Evolutionary conservation across 176 grass and related monocot genomes (phyloP).

Genomic region (Panicum miliaceum): DNA sequence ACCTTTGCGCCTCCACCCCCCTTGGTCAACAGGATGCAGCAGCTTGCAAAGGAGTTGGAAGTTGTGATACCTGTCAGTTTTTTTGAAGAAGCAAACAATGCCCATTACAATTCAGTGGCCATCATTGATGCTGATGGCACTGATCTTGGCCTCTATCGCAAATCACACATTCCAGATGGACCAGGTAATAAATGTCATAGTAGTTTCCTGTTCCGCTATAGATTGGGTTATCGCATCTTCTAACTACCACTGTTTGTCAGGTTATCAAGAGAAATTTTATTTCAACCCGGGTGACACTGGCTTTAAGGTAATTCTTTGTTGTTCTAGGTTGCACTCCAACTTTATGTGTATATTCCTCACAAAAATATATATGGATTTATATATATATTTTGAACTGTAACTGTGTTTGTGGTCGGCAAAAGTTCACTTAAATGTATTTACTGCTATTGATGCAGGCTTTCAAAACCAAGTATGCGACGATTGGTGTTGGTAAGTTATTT

Average conservation of each 20-base stretch:
- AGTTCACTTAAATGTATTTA: background rate
- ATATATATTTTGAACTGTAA: background rate
- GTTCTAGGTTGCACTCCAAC: background rate
- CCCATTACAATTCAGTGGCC: conserved; percentile 97
- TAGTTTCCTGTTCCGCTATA: background rate
- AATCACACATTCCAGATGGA: conserved; percentile 96
- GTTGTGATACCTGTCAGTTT: conserved; percentile 92
- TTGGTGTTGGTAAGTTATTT: conserved; percentile 86
- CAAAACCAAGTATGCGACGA: conserved; percentile 83
- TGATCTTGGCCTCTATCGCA: conserved; percentile 93
- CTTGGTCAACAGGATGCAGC: conserved; percentile 72
- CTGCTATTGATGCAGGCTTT: conserved; percentile 62
- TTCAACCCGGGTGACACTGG: conserved; percentile 93
- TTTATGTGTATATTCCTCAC: background rate
- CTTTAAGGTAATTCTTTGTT: conserved; percentile 70
- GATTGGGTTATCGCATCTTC: conserved; percentile 4
- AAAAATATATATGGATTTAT: background rate
- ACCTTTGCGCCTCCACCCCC: background rate
- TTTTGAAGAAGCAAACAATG: conserved; percentile 96
- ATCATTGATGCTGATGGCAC: conserved; percentile 91
- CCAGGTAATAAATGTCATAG: conserved; percentile 57
- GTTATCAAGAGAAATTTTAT: conserved; percentile 97
- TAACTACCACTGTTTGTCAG: conserved; percentile 46
- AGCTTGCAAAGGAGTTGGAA: conserved; percentile 87
- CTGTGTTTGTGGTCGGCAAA: conserved; percentile 8